These are phyloP conservation scores for Trichoderma aggressivum DNA, from an alignment of 2,329 filamentous ascomycete genomes.

Conservation along the genomic window DNA sequence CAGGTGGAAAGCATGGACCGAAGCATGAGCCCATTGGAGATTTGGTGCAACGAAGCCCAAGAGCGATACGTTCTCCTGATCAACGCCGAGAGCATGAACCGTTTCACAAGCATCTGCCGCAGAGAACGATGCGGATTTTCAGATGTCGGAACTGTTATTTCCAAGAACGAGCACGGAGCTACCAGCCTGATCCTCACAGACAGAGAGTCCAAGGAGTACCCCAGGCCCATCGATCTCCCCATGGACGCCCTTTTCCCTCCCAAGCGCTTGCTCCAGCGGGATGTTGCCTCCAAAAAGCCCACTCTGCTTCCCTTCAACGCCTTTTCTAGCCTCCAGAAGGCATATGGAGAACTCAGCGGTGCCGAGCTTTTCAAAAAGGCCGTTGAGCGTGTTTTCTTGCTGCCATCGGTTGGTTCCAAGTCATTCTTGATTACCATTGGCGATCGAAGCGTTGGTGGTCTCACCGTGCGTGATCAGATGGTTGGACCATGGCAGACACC, in stretches of 20 bases:
- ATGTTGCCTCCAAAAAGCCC: slow-evolving; percentile 67
- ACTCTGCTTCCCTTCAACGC: slow-evolving; percentile 71
- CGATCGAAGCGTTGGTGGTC: slow-evolving; percentile 84
- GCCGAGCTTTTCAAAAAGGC: slow-evolving; percentile 60
- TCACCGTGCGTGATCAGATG: slow-evolving; percentile 89
- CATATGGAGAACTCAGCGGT: slow-evolving; percentile 55
- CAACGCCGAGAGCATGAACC: slow-evolving; percentile 74
- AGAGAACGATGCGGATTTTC: slow-evolving; percentile 92
- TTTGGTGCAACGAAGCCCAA: slow-evolving; percentile 97
- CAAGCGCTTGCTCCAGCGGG: slow-evolving; percentile 74
- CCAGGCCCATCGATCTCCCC: slow-evolving; percentile 80
- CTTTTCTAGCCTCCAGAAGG: slow-evolving; percentile 58
- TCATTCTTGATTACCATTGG: slow-evolving; percentile 96
- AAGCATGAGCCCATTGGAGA: slow-evolving; percentile 92
- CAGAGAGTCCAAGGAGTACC: slow-evolving; percentile 69
- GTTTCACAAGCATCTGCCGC: slow-evolving; percentile 65
- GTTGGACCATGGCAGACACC: slow-evolving; percentile 95
- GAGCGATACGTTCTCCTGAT: slow-evolving; percentile 93
- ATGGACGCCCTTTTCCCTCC: slow-evolving; percentile 88
- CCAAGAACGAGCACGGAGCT: slow-evolving; percentile 58
- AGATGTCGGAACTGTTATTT: slow-evolving; percentile 75
- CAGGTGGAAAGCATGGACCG: slow-evolving; percentile 87
- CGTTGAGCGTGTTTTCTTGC: slow-evolving; percentile 72
- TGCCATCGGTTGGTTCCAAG: slow-evolving; percentile 94
- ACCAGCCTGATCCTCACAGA: slow-evolving; percentile 78